Percentiles rank a stretch among this genome's conserved stretches.
These are phyloP conservation scores for Citrus trifoliata DNA, from an alignment of 345 rosid species.

Conservation along the genomic window DNA sequence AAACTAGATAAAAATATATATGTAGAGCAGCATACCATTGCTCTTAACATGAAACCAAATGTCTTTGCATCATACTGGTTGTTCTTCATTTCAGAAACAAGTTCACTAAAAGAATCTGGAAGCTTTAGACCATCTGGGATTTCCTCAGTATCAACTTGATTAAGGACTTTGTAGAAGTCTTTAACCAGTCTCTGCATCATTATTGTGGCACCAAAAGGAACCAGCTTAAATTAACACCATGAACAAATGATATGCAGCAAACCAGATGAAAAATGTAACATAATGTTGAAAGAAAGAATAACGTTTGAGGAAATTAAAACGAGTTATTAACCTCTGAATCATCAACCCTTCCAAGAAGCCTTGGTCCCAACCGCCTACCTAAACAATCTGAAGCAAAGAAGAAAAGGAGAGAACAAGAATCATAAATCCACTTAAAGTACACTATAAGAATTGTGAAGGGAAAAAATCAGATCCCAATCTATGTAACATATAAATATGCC, in stretches of 20 bases:
- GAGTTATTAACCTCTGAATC: slow-evolving; percentile 75
- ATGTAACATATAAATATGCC: neutral
- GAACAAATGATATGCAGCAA: neutral
- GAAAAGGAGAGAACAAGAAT: slow-evolving; percentile 15
- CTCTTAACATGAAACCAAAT: slow-evolving; percentile 72
- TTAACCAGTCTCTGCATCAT: slow-evolving; percentile 73
- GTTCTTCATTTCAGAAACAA: slow-evolving; percentile 83
- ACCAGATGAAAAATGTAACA: neutral
- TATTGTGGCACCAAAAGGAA: slow-evolving; percentile 22
- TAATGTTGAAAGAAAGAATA: neutral
- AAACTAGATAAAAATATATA: too few relatives aligned
- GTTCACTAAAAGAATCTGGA: slow-evolving; percentile 84
- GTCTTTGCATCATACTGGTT: slow-evolving; percentile 87
- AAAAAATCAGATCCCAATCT: neutral
- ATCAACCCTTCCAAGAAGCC: slow-evolving; percentile 85
- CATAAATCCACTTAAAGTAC: slow-evolving; percentile 14
- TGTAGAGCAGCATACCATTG: slow-evolving; percentile 59
- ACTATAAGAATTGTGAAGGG: slow-evolving; percentile 2
- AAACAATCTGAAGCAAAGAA: slow-evolving; percentile 73
- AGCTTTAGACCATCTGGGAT: slow-evolving; percentile 81
- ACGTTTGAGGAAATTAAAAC: neutral
- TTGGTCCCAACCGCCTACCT: slow-evolving; percentile 98
- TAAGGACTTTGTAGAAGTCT: slow-evolving; percentile 83
- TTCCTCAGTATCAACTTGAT: slow-evolving; percentile 74
- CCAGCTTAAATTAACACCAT: slow-evolving; percentile 22